Percentiles rank a stretch among this genome's conserved stretches.
Conservation (phyloP, 352 stramenopile genomes). For the Lagenidium sp. region DNA sequence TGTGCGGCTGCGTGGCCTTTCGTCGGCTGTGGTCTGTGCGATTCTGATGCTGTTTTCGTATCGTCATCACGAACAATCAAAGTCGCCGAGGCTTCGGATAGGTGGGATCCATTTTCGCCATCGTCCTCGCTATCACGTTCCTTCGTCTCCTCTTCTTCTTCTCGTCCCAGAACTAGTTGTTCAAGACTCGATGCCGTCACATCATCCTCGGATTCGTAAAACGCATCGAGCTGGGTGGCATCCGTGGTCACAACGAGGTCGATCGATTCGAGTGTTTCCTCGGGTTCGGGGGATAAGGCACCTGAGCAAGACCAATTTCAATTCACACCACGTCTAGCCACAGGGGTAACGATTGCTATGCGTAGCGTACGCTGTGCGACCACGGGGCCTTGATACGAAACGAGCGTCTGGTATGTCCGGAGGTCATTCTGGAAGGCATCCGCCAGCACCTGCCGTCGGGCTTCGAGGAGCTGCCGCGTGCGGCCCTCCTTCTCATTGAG, state of each 20-base stretch:
- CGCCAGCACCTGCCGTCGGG: conserved; percentile 38
- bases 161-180: neutral
- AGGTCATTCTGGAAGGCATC: conserved; percentile 70
- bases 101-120: neutral
- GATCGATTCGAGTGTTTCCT: conserved; percentile 59
- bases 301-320: conserved; percentile 1
- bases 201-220: conserved; percentile 61
- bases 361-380: conserved; percentile 4
- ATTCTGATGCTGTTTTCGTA: too few relatives aligned
- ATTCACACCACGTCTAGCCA: too few relatives aligned
- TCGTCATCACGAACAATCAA: too few relatives aligned
- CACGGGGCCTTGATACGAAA: conserved; percentile 35
- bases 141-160: conserved; percentile 25
- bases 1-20: too few relatives aligned
- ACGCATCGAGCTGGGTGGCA: conserved; percentile 47
- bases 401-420: conserved; percentile 69
- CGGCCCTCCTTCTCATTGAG: conserved; percentile 55
- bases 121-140: neutral
- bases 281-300: conserved; percentile 1
- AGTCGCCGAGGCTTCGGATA: too few relatives aligned
- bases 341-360: too few relatives aligned
- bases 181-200: too few relatives aligned
- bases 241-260: conserved; percentile 63
- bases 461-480: conserved; percentile 44
- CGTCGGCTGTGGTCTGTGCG: too few relatives aligned